A percentile compares a stretch with the other conserved stretches of the same genome.
Conservation (phyloP, 176 grass and related monocot genomes). For the maize (Zea mays) region DNA sequence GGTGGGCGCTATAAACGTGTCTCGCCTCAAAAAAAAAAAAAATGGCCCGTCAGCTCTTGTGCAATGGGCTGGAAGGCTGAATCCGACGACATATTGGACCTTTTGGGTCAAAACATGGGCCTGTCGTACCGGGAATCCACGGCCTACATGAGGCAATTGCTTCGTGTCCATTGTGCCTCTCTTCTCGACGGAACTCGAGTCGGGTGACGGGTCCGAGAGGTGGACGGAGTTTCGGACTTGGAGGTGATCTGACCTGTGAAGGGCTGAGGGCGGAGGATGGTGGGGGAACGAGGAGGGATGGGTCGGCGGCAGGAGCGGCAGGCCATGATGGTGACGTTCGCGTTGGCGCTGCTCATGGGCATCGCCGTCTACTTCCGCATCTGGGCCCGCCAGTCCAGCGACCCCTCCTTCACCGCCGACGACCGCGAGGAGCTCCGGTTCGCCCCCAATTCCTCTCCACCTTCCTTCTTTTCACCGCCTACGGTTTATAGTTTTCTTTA, state of each 20-base stretch:
- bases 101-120: background rate
- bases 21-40: too few relatives aligned
- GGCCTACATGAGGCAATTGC: background rate
- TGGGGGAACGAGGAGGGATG: slow-evolving; percentile 26
- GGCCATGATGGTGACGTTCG: slow-evolving; percentile 48
- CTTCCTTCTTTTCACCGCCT: background rate
- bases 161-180: background rate
- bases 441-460: background rate
- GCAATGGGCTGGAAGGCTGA: background rate
- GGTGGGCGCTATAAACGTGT: too few relatives aligned
- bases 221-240: background rate
- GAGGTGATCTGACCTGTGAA: slow-evolving; percentile 3
- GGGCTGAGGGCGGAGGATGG: slow-evolving; percentile 6
- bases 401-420: slow-evolving; percentile 55
- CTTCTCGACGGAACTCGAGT: background rate
- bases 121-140: background rate
- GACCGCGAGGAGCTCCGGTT: slow-evolving; percentile 61
- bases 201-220: background rate
- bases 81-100: too few relatives aligned
- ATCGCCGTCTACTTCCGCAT: slow-evolving; percentile 58
- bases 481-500: too few relatives aligned
- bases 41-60: background rate
- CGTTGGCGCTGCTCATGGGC: slow-evolving; percentile 54
- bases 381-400: slow-evolving; percentile 56
- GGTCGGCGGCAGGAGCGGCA: slow-evolving; percentile 50